Conservation (phyloP, 2,329 filamentous ascomycete species). For the Colletotrichum higginsianum region DNA sequence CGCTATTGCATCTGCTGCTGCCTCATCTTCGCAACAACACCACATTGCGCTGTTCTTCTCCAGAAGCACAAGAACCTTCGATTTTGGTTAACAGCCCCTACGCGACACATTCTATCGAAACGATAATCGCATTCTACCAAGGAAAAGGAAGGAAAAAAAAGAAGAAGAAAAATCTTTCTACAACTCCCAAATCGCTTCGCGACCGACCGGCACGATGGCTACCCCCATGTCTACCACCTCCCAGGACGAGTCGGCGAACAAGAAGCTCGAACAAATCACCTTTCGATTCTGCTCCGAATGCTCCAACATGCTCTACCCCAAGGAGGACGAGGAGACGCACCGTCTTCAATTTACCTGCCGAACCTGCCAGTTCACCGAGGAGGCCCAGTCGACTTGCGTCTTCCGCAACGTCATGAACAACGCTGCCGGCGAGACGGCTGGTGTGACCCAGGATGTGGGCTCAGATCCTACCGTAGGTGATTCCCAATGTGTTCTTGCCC, state of each 20-base stretch:
- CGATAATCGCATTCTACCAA: not conserved
- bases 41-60: not conserved
- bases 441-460: conserved; percentile 96
- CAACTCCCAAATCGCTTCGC: not conserved
- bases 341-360: conserved; percentile 95
- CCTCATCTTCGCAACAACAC: conserved; percentile 2
- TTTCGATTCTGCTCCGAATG: conserved; percentile 99
- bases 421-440: conserved; percentile 93
- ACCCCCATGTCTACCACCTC: conserved; percentile 68
- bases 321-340: conserved; percentile 89
- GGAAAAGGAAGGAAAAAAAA: too few relatives aligned
- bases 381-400: conserved; percentile 89
- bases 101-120: not conserved
- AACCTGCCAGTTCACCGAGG: conserved; percentile 92
- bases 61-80: not conserved
- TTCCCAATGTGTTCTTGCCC: conserved; percentile 51
- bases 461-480: conserved; percentile 98
- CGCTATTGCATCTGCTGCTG: not conserved
- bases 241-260: conserved; percentile 60
- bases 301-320: conserved; percentile 98
- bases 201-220: conserved; percentile 62
- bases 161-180: not conserved
- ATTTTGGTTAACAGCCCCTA: not conserved
- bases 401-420: conserved; percentile 96
- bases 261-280: conserved; percentile 83